Evolutionary conservation across 2,329 filamentous ascomycete species (phyloP).

Genomic region (Thelonectria olida): DNA sequence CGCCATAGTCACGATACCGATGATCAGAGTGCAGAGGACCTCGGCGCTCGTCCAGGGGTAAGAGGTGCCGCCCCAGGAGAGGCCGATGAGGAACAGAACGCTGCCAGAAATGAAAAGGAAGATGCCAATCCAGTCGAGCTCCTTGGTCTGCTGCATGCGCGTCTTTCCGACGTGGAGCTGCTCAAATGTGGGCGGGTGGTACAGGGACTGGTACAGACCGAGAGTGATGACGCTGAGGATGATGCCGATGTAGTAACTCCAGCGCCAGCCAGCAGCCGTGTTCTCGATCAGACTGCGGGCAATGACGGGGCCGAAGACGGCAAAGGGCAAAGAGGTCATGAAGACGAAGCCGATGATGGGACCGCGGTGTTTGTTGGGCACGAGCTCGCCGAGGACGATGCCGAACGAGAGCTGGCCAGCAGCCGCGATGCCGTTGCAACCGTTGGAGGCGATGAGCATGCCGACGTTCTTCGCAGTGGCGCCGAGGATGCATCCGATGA

Average conservation of each 20-base stretch:
- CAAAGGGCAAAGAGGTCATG: conserved; percentile 50
- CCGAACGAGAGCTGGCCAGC: conserved; percentile 53
- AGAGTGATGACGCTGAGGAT: conserved; percentile 52
- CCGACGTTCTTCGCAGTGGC: conserved; percentile 46
- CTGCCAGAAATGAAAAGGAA: conserved; percentile 52
- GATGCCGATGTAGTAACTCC: conserved; percentile 59
- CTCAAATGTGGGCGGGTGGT: conserved; percentile 56
- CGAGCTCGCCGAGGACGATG: conserved; percentile 53
- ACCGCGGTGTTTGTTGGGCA: conserved; percentile 53
- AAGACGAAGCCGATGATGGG: conserved; percentile 50
- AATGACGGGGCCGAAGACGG: conserved; percentile 57
- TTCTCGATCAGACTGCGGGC: conserved; percentile 54
- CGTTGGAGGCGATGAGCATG: conserved; percentile 49
- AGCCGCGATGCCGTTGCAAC: conserved; percentile 50
- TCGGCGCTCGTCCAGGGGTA: conserved; percentile 54
- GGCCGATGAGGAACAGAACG: conserved; percentile 53
- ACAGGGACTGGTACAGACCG: conserved; percentile 54
- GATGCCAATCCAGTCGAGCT: conserved; percentile 57
- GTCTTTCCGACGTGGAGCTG: conserved; percentile 53
- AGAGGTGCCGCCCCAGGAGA: conserved; percentile 52
- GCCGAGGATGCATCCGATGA: conserved; percentile 51
- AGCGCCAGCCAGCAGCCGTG: conserved; percentile 56
- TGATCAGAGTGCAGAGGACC: conserved; percentile 48
- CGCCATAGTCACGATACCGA: conserved; percentile 48
- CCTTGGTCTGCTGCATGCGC: conserved; percentile 48